Evolutionary conservation across 2,329 filamentous ascomycete species (phyloP), one percentile per base, ranked within the genome.

Genomic region (Didymellaceae sp.): DNA sequence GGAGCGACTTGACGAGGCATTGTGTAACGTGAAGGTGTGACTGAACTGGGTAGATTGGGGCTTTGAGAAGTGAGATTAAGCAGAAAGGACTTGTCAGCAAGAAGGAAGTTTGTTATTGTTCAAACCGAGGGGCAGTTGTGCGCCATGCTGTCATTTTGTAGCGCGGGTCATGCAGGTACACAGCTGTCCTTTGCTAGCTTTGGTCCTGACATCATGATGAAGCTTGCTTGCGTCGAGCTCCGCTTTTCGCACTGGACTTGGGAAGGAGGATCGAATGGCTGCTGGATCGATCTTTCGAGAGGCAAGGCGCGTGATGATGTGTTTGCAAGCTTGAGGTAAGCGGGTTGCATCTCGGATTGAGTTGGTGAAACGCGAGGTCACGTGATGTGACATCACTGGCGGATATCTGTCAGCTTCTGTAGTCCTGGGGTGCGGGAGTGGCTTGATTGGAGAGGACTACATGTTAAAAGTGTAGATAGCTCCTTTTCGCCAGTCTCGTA

Each of bases 1-100:
- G 93, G 93, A 49, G 93, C 61, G 21, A 62, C 57, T 57, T 57
- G 56, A 44, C 58, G 61, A 58, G 63, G 61, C 61, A 66, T 65
- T 20, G 47, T 61, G 22, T 22, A n/a, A 11, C 5, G 4, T 30
- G 9, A 24, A 25, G 8, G 34, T 38, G 34, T 10, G 31, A 33
- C 14, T 33, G 31, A 7, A 21, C 6, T 39, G 28, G 9, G 21
- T 26, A n/a, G n/a, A n/a, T 11, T 25, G 24, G 13, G 2, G 21
- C 14, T 9, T 26, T 20, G 6, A 7, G 18, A 11, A 11, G 4
- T 8, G 26, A 22, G 22, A n/a, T 17, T 13, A 20, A 2, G 20
- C 16, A 3, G 9, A 5, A 7, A 18, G 9, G 14, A n/a, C n/a
- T n/a, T n/a, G n/a, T n/a, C n/a, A n/a, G n/a, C n/a, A n/a, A n/a